Evolutionary conservation across 805 yeast genomes (phyloP).

Genomic region (Schwanniomyces sp.): DNA sequence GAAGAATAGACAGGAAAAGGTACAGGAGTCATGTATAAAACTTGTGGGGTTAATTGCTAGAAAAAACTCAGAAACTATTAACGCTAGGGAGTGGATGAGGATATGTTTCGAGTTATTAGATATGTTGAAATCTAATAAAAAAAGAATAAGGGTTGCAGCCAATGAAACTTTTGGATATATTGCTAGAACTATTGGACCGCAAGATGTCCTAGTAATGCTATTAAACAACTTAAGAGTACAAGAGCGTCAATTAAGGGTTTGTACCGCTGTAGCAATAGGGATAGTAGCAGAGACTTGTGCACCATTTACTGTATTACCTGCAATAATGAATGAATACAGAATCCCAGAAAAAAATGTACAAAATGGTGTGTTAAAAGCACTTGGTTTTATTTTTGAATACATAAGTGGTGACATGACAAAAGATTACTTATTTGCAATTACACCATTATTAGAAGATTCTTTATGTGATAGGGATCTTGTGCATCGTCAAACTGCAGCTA

Average conservation of each 20-base stretch:
- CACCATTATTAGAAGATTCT: constrained; percentile 85
- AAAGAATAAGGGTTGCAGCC: constrained; percentile 78
- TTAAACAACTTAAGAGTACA: constrained; percentile 85
- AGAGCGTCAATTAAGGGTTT: constrained; percentile 93
- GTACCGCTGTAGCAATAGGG: constrained; percentile 97
- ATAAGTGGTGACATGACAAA: constrained; percentile 71
- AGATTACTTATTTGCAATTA: constrained; percentile 78
- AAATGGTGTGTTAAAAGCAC: constrained; percentile 89
- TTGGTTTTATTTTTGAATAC: constrained; percentile 90
- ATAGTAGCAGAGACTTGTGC: constrained; percentile 92
- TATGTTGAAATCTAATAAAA: constrained; percentile 78
- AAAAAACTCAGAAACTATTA: constrained; percentile 74
- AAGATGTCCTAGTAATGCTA: constrained; percentile 83
- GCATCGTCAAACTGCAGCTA: constrained; percentile 93
- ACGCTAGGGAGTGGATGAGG: constrained; percentile 97
- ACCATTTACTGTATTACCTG: constrained; percentile 92
- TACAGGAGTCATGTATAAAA: constrained; percentile 78
- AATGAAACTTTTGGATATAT: constrained; percentile 89
- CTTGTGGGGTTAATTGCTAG: constrained; percentile 82
- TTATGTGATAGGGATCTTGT: constrained; percentile 87
- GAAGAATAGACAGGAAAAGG: constrained; percentile 85
- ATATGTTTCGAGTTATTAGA: constrained; percentile 89
- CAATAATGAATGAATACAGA: constrained; percentile 91
- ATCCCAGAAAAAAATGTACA: constrained; percentile 92
- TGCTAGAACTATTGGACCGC: constrained; percentile 93